phyloP scores from a whole-genome alignment of 768 basidiomycete genomes.

The Leccinum longicurvipes region DNA sequence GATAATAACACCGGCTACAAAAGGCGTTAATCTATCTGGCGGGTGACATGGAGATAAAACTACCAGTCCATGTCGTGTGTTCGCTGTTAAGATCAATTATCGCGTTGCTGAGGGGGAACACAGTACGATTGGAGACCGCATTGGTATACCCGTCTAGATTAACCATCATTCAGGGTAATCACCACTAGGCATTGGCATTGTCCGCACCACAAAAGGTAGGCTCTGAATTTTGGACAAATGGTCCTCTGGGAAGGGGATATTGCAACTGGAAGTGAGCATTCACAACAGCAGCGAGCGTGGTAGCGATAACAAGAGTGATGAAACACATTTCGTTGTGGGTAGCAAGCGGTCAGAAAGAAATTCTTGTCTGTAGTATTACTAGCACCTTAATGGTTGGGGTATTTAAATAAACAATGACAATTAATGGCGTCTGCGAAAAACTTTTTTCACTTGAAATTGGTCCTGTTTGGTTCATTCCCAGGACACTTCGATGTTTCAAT shows the following conservation, averaged over 20 bases:
- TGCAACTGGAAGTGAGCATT: slow-evolving; percentile 79
- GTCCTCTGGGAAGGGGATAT: slow-evolving; percentile 71
- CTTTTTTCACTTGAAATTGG: slow-evolving; percentile 18
- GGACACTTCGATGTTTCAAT: background rate
- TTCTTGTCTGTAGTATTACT: background rate
- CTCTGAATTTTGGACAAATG: slow-evolving; percentile 59
- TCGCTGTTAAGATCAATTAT: slow-evolving; percentile 63
- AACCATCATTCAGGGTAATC: background rate
- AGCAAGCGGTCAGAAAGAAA: background rate
- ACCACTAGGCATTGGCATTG: background rate
- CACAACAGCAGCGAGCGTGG: slow-evolving; percentile 39
- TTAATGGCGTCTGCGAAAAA: slow-evolving; percentile 4
- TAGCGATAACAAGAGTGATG: slow-evolving; percentile 34
- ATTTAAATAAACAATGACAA: slow-evolving; percentile 8
- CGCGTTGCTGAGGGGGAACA: slow-evolving; percentile 65
- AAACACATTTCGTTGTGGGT: slow-evolving; percentile 32
- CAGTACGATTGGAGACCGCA: slow-evolving; percentile 52
- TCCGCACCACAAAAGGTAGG: slow-evolving; percentile 64
- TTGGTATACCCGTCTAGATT: slow-evolving; percentile 59
- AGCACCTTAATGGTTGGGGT: background rate
- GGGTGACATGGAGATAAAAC: background rate
- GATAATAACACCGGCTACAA: slow-evolving; percentile 50
- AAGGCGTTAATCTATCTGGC: background rate
- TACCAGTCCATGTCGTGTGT: slow-evolving; percentile 61
- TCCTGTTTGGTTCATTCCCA: slow-evolving; percentile 17